These are phyloP conservation scores for Perkinsus olseni DNA, from an alignment of 169 alveolate genomes.

Conservation along the genomic window DNA sequence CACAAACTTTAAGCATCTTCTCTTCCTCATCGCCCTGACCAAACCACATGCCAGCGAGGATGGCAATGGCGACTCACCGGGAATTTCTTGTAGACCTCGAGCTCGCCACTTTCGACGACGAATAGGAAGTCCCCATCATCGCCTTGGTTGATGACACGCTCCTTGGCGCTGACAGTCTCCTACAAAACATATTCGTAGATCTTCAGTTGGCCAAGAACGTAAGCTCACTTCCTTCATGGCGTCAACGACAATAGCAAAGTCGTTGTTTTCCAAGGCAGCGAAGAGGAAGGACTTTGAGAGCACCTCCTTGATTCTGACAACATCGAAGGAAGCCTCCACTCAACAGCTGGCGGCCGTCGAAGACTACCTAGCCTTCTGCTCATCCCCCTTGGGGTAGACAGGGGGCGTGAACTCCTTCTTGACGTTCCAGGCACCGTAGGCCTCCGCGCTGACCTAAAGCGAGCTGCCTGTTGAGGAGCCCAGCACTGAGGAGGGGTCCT, in stretches of 20 bases:
- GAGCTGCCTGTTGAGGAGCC: not conserved
- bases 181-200: not conserved
- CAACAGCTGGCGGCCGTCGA: not conserved
- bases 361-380: slow-evolving; percentile 53
- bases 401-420: slow-evolving; percentile 69
- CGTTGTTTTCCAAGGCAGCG: slow-evolving; percentile 64
- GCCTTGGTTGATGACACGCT: slow-evolving; percentile 67
- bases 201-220: not conserved
- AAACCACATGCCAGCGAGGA: not conserved
- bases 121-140: slow-evolving; percentile 85
- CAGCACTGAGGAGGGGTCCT: not conserved
- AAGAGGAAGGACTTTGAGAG: slow-evolving; percentile 67
- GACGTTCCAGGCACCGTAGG: slow-evolving; percentile 83
- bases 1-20: slow-evolving; percentile 37
- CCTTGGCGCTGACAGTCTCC: slow-evolving; percentile 8
- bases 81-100: slow-evolving; percentile 57
- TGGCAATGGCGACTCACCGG: slow-evolving; percentile 3
- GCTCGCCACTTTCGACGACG: slow-evolving; percentile 76
- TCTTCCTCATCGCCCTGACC: slow-evolving; percentile 50
- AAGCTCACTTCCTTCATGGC: slow-evolving; percentile 72
- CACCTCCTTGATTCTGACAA: slow-evolving; percentile 28
- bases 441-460: slow-evolving; percentile 77
- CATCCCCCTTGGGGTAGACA: slow-evolving; percentile 63
- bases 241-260: slow-evolving; percentile 58
- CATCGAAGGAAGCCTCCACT: not conserved